phyloP scores from a whole-genome alignment of 495 filamentous ascomycete species.

The Pseudoneurospora amorphoporcata region DNA sequence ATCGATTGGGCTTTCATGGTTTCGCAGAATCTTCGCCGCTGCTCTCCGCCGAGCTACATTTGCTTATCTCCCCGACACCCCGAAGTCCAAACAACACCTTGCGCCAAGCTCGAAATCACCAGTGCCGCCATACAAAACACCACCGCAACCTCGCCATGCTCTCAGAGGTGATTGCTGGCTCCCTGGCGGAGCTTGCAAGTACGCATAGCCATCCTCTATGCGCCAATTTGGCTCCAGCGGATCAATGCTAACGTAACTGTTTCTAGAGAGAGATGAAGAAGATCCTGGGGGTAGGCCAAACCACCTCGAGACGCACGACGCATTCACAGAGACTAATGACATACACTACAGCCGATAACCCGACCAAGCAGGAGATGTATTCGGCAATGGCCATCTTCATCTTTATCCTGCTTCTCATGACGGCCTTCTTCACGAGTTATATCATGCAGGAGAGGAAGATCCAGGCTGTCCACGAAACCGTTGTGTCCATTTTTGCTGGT shows the following conservation, averaged over 20 bases:
- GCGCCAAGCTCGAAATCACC: constrained; percentile 4
- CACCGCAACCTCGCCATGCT: constrained; percentile 11
- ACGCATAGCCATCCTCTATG: constrained; percentile 8
- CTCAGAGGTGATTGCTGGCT: constrained; percentile 26
- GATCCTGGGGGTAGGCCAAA: constrained; percentile 37
- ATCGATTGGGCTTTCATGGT: constrained; percentile 3
- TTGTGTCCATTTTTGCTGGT: constrained; percentile 97
- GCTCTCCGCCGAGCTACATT: constrained; percentile 2
- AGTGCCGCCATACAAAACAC: not conserved
- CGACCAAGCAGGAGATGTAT: constrained; percentile 72
- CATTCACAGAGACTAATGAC: constrained; percentile 9
- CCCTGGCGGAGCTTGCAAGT: constrained; percentile 33
- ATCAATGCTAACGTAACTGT: constrained; percentile 13
- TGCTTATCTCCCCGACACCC: not conserved
- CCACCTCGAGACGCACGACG: not conserved
- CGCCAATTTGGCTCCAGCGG: not conserved
- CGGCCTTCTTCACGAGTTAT: constrained; percentile 94
- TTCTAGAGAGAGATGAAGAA: constrained; percentile 40
- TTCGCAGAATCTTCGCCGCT: not conserved
- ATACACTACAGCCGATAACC: constrained; percentile 28
- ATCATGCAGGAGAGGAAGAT: constrained; percentile 89
- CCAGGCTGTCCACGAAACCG: constrained; percentile 94
- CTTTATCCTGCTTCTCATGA: constrained; percentile 81
- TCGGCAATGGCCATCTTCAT: constrained; percentile 97
- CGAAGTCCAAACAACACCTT: not conserved